Evolutionary conservation across 495 filamentous ascomycete species (phyloP).

Genomic region (Paragyromitra xinjiangensis): DNA sequence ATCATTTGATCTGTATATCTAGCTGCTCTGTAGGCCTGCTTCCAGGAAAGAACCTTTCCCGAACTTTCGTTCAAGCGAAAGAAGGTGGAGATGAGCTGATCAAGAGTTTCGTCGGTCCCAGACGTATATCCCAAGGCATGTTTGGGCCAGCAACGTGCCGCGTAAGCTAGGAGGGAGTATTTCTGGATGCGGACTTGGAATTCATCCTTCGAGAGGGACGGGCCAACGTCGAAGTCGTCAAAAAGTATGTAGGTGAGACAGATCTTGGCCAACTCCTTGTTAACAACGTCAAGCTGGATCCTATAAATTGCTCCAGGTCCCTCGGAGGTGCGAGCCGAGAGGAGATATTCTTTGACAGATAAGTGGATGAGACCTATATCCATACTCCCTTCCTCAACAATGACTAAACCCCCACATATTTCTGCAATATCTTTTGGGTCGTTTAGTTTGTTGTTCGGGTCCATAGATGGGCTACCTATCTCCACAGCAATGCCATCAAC

Average conservation of each 20-base stretch:
- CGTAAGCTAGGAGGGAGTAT: constrained; percentile 10
- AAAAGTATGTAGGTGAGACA: constrained; percentile 27
- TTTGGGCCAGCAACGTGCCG: not conserved
- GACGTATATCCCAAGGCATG: not conserved
- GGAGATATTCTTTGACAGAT: constrained; percentile 55
- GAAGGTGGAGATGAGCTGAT: not conserved
- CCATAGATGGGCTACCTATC: constrained; percentile 13
- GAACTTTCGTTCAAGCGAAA: not conserved
- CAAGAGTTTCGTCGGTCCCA: not conserved
- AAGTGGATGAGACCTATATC: constrained; percentile 49
- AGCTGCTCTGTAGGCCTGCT: no score
- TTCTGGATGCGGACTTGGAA: not conserved
- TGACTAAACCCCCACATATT: constrained; percentile 26
- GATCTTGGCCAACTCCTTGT: constrained; percentile 20
- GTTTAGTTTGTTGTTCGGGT: constrained; percentile 1
- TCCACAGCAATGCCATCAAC: constrained; percentile 35
- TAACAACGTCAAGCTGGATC: not conserved
- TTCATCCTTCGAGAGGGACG: not conserved
- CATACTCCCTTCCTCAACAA: not conserved
- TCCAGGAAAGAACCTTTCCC: not conserved
- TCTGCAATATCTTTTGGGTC: constrained; percentile 28
- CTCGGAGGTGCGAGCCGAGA: constrained; percentile 7
- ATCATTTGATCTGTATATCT: no score
- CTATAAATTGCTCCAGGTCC: constrained; percentile 5
- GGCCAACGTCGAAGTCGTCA: constrained; percentile 8